These are phyloP conservation scores for Naganishia liquefaciens DNA, from an alignment of 1,284 basidiomycete genomes.

Conservation along the genomic window DNA sequence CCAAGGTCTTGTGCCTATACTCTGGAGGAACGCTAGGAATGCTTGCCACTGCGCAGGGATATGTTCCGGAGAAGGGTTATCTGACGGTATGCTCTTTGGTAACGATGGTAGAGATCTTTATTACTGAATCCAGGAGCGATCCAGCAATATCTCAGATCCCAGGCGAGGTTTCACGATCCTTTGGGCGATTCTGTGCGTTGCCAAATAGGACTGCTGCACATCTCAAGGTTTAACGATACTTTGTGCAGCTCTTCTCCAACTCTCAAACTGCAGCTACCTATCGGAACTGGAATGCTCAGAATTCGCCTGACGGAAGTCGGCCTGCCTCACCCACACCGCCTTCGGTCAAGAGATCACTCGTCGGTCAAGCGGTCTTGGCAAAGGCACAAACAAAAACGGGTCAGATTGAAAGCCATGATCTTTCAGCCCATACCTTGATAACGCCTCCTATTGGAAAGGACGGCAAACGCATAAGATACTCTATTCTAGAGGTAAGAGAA, in stretches of 20 bases:
- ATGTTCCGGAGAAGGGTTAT: conserved; percentile 84
- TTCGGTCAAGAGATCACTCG: conserved; percentile 37
- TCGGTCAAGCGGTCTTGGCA: conserved; percentile 39
- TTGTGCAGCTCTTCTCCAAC: conserved; percentile 31
- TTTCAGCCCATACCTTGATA: conserved; percentile 56
- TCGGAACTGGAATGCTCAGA: conserved; percentile 38
- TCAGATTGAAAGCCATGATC: conserved; percentile 60
- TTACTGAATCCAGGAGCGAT: neutral
- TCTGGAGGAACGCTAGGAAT: conserved; percentile 72
- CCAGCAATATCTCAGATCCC: conserved; percentile 67
- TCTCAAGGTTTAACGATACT: neutral
- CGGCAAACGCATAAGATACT: conserved; percentile 78
- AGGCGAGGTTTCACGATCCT: conserved; percentile 82
- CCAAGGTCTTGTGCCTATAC: conserved; percentile 78
- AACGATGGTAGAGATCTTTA: too few species aligned
- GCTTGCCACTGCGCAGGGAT: conserved; percentile 60
- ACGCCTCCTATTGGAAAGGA: conserved; percentile 69
- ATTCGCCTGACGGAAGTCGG: conserved; percentile 52
- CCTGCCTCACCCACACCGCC: conserved; percentile 24
- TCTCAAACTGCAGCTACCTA: conserved; percentile 33
- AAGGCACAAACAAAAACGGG: conserved; percentile 60
- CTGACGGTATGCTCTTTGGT: conserved; percentile 65
- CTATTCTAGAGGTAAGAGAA: conserved; percentile 68
- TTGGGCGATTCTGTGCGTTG: conserved; percentile 71
- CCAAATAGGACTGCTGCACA: neutral